Evolutionary conservation across 1,284 basidiomycete genomes (phyloP), one percentile per base, ranked within the genome.

Genomic region (Afroboletus lepidellus): DNA sequence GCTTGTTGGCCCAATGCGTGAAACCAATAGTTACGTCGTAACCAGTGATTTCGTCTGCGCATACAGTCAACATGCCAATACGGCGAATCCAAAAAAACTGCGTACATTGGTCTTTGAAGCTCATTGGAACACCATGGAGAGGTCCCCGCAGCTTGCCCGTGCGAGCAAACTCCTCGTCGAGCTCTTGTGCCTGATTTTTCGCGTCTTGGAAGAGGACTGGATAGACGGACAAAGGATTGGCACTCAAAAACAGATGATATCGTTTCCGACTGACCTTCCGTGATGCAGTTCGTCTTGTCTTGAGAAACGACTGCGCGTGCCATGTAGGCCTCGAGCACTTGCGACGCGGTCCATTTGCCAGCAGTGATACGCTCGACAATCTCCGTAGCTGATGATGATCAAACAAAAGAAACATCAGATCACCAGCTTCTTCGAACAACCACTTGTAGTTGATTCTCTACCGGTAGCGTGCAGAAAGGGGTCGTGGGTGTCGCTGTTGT

Each of bases 91-190:
- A 8, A 12, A 6, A 18, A n/a, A 39, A 5, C 32, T 27, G 62
- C 78, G 55, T 64, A 84, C 81, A 84, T 65, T 79, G 76, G 65
- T 94, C 80, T 66, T 95, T 89, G 64, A 87, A 71, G 67, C 83
- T 82, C 49, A 92, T 79, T 5, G 93, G 94, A 16, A 96, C 82
- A 25, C 92, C 92, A 65, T 91, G 90, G 33, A 94, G 75, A 11
- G 83, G 83, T 0, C 93, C 93, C 18, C 77, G 77, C 24, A 90
- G 61, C 54, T 72, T 72, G 41, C 80, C 80, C 0, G 85, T 88
- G 15, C 64, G 57, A 2, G 76, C 74, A 60, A 87, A 90, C 57
- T 88, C 81, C 5, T 72, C 70, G 62, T 93, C 90, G 3, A 92
- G 76, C 34, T 76, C 75, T 41, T 72, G 71, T 0, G 89, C 90